Base-by-base conservation (phyloP, 2,329 filamentous ascomycete genomes). In the Pseudonectria foliicola region DNA sequence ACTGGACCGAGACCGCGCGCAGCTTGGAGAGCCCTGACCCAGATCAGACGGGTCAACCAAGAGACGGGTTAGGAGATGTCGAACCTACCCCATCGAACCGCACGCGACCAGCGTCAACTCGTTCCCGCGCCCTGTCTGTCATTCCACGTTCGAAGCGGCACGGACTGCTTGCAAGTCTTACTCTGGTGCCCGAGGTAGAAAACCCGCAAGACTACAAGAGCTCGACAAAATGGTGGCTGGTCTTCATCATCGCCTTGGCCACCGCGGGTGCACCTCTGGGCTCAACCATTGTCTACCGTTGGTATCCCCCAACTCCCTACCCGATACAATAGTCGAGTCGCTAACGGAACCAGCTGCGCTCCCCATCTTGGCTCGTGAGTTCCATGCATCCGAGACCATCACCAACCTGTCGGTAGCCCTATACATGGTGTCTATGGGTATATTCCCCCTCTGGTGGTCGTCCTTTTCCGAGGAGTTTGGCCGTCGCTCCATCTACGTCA, bases 391-490 rank as follows among this genome's bases (percentile, higher is more conserved):
- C 0, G 60, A 75, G 11, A 82, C 83, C 1, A 63, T 85, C 12
- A 77, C 80, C 36, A 93, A 92, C 56, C 54, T 92, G 38, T 81
- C 81, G 0, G 75, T 92, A 1, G 82, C 85, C 0, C 60, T 90
- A 38, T 92, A 89, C 56, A 87, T 92, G 84, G 67, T 92, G 4
- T 67, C 75, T 48, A 86, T 92, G 84, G 76, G 79, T 36, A 85
- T 92, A 29, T 90, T 88, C 46, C 86, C 86, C 0, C 68, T 93
- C 1, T 92, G 85, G 85, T 92, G 84, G 84, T 86, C 82, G 1
- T 81, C 80, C 2, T 88, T 92, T 52, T 86, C 82, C 7, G 86
- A 92, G 49, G 68, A 67, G 1, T 60, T 77, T 1, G 86, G 86
- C 10, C 75, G 86, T 27, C 75, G 86, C 14, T 80, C 77, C n/a